Evolutionary conservation across 148 eudicot genomes (phyloP).

Genomic region (Pouteria glomerata): DNA sequence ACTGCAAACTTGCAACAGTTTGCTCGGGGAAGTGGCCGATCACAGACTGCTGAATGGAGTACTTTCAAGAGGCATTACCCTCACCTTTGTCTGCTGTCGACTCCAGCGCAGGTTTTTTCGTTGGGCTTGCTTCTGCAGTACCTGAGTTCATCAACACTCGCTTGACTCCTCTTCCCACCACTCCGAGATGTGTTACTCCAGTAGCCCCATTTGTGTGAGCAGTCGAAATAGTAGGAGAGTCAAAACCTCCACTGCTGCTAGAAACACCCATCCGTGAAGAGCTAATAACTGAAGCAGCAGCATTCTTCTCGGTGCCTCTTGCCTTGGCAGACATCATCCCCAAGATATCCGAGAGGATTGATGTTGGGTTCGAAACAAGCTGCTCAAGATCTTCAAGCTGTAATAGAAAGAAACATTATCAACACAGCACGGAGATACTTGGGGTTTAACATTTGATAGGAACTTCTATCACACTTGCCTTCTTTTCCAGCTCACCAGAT

Average conservation of each 20-base stretch:
- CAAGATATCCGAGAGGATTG: constrained; percentile 71
- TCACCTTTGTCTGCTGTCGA: constrained; percentile 42
- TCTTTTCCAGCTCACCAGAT: constrained; percentile 75
- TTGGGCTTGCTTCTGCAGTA: constrained; percentile 35
- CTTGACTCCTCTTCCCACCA: constrained; percentile 92
- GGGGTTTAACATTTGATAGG: background rate
- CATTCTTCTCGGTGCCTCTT: constrained; percentile 30
- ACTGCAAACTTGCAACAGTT: background rate
- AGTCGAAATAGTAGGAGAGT: constrained; percentile 59
- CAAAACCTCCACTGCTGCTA: constrained; percentile 33
- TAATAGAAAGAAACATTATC: constrained; percentile 6
- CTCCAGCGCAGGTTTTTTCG: constrained; percentile 54
- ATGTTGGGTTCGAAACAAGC: constrained; percentile 59
- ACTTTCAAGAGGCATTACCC: constrained; percentile 43
- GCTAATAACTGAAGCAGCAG: constrained; percentile 37
- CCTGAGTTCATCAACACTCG: constrained; percentile 51
- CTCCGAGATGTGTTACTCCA: constrained; percentile 77
- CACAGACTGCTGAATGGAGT: constrained; percentile 34
- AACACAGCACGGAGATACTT: constrained; percentile 26
- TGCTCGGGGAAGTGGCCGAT: background rate
- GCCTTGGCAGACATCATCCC: constrained; percentile 65
- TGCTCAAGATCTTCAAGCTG: constrained; percentile 96
- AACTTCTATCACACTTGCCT: constrained; percentile 42
- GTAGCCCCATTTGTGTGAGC: constrained; percentile 67
- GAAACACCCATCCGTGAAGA: constrained; percentile 49